Base-by-base conservation (phyloP, 495 filamentous ascomycete species). In the Lentithecium fluviatile region DNA sequence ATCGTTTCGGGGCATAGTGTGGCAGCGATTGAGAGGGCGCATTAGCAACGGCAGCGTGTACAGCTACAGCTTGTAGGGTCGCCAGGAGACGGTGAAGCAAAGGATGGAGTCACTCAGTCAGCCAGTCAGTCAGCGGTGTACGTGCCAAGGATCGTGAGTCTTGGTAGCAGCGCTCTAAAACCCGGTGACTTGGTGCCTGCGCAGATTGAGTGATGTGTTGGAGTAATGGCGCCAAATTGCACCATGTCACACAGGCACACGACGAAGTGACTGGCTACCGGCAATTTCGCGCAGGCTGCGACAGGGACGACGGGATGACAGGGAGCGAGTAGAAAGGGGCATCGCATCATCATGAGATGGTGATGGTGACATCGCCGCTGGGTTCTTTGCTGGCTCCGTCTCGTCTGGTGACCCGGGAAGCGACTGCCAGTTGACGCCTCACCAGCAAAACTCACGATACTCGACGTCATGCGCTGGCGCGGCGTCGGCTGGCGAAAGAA, bases 131-230 rank as follows among this genome's bases (percentile, higher is more conserved):
- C n/a, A n/a, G 13, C 13, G 19, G 15, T 6, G 5, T 5, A 20
- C 15, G 21, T 59, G 64, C 64, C 59, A 62, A 67, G 64, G 64
- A 67, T 67, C 64, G 64, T 67, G 64, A 67, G 37, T 48, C 62
- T 43, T 52, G 37, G 34, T n/a, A n/a, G n/a, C n/a, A 32, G 19
- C 34, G 32, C 6, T 24, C 32, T 6, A 34, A 49, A 40, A 29
- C 43, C 52, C n/a, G 45, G 32, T 62, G 59, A 56, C 59, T 50
- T 56, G 58, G 58, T 62, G 59, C 50, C 56, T 10, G 37, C 11
- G 36, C 32, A n/a, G 58, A 43, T 34, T 12, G 26, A 25, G 49
- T 20, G 50, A 56, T 55, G 59, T 52, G 45, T 20, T 51, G 50
- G 2, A 45, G 40, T 21, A 29, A 47, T 47, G 13, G 53, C 53